phyloP scores from a whole-genome alignment of 805 yeast genomes.

The Lipomyces mesembrius region DNA sequence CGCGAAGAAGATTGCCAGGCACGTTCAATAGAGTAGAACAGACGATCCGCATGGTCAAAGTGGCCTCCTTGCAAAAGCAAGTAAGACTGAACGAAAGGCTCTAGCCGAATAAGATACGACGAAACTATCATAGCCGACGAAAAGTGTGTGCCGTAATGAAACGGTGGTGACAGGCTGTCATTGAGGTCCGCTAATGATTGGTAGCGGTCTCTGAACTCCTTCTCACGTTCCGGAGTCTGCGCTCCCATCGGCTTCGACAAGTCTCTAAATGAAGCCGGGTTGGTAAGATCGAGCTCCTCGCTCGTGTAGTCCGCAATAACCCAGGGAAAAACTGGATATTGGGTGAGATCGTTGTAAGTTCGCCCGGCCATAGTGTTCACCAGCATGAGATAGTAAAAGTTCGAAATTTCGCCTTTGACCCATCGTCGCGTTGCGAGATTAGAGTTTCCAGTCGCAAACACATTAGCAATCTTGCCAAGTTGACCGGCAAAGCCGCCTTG shows the following conservation, averaged over 20 bases:
- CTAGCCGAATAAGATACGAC: conserved; percentile 72
- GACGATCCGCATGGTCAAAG: conserved; percentile 85
- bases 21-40: conserved; percentile 72
- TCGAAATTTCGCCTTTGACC: conserved; percentile 78
- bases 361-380: conserved; percentile 85
- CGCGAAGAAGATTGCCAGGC: conserved; percentile 81
- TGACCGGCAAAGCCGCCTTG: conserved; percentile 42
- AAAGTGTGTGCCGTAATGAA: conserved; percentile 92
- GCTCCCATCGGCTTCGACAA: conserved; percentile 92
- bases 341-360: conserved; percentile 86
- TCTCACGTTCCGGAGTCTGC: conserved; percentile 64
- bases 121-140: conserved; percentile 94
- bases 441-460: conserved; percentile 49
- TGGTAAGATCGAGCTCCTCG: conserved; percentile 63
- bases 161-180: conserved; percentile 69
- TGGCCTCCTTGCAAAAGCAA: conserved; percentile 81
- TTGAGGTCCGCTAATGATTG: conserved; percentile 68
- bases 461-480: conserved; percentile 54
- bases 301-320: conserved; percentile 82
- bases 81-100: conserved; percentile 82
- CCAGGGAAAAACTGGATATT: conserved; percentile 93
- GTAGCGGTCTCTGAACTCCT: conserved; percentile 69
- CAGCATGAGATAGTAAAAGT: conserved; percentile 79
- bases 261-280: conserved; percentile 71
- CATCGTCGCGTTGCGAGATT: conserved; percentile 66